A percentile compares a stretch with the other conserved stretches of the same genome.
These are phyloP conservation scores for Entonaema liquescens DNA, from an alignment of 495 filamentous ascomycete genomes.

Conservation along the genomic window DNA sequence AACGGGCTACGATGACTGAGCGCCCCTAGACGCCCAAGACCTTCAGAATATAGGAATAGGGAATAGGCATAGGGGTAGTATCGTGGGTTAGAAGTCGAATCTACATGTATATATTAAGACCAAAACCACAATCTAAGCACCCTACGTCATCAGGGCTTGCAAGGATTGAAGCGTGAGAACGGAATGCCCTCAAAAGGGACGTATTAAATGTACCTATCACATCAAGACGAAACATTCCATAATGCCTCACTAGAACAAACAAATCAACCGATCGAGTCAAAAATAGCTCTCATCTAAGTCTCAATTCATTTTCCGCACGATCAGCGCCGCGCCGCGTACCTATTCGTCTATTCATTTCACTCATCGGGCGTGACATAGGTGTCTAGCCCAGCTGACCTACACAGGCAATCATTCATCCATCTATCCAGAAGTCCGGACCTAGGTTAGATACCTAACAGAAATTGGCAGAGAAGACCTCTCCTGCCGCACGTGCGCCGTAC, in stretches of 20 bases:
- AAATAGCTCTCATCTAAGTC: background rate
- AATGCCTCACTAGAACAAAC: background rate
- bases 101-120: constrained; percentile 43
- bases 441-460: background rate
- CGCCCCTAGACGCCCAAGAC: constrained; percentile 25
- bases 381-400: constrained; percentile 10
- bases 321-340: background rate
- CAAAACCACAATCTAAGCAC: background rate
- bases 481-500: background rate
- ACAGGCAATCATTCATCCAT: background rate
- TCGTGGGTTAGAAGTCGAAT: constrained; percentile 3
- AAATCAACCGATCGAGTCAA: constrained; percentile 11
- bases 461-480: no score
- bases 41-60: background rate
- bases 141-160: background rate
- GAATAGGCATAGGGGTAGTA: background rate
- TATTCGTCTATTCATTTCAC: background rate
- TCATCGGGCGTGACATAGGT: background rate
- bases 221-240: background rate
- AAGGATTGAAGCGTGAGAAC: no score
- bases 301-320: background rate
- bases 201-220: background rate
- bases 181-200: background rate
- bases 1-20: constrained; percentile 78
- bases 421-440: constrained; percentile 22